phyloP scores from a whole-genome alignment of 139 green algal species.

The Coelastrella sp. region DNA sequence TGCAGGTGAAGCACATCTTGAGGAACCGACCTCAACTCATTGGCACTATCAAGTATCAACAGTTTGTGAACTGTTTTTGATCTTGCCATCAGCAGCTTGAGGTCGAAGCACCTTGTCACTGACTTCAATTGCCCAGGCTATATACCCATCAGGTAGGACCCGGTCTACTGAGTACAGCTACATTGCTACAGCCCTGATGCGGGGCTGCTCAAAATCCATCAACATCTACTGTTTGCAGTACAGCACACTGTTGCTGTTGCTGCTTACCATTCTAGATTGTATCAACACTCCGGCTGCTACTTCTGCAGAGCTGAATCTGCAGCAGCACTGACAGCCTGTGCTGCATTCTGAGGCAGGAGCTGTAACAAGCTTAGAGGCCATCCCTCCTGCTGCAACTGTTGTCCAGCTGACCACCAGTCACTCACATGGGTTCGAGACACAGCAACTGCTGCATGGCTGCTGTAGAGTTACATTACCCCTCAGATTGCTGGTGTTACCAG shows the following conservation, averaged over 20 bases:
- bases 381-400: slow-evolving; percentile 22
- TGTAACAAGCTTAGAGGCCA: slow-evolving; percentile 37
- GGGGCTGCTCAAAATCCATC: slow-evolving; percentile 35
- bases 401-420: slow-evolving; percentile 41
- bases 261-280: background rate
- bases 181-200: slow-evolving; percentile 2
- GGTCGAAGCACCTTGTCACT: no score
- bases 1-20: no score
- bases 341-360: slow-evolving; percentile 22
- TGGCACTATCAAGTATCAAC: background rate
- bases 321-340: background rate
- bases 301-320: background rate
- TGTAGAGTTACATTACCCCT: no score
- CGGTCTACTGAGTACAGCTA: no score
- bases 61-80: no score
- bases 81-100: no score
- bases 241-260: background rate
- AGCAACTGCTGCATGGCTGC: slow-evolving; percentile 36
- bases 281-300: background rate
- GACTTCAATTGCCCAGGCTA: slow-evolving; percentile 67
- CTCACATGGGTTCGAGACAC: no score
- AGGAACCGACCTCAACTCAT: no score
- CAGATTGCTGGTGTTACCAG: no score
- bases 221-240: slow-evolving; percentile 9
- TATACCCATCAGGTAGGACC: slow-evolving; percentile 86